Evolutionary conservation across 371 early-diverging fungal species (phyloP).

Genomic region (Rhizopus delemar): DNA sequence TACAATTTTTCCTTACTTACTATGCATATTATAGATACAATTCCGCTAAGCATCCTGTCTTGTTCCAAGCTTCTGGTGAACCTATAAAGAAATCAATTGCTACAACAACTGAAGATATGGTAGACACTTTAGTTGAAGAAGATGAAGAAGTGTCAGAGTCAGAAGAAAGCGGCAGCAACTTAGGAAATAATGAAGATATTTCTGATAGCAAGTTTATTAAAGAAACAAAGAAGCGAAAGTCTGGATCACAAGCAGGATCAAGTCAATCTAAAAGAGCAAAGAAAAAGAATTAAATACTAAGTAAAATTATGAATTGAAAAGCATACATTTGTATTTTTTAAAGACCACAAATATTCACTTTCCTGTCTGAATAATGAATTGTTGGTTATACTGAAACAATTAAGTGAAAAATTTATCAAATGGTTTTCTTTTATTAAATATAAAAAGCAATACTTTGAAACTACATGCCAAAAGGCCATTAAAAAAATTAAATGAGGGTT

Average conservation of each 20-base stretch:
- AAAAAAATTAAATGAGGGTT: no score
- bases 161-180: constrained; percentile 32
- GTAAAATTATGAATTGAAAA: no score
- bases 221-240: constrained; percentile 16
- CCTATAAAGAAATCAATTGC: constrained; percentile 40
- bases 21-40: constrained; percentile 68
- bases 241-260: neutral
- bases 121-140: constrained; percentile 69
- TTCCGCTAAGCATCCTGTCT: constrained; percentile 68
- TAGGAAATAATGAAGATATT: constrained; percentile 4
- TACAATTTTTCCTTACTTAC: neutral
- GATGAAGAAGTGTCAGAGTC: constrained; percentile 67
- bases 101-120: constrained; percentile 58
- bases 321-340: no score
- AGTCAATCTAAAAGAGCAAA: neutral
- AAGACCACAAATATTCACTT: no score
- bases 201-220: constrained; percentile 17
- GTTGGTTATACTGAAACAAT: no score
- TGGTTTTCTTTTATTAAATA: no score
- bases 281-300: neutral
- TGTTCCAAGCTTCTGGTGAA: constrained; percentile 53
- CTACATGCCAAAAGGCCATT: no score
- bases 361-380: no score
- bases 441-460: no score
- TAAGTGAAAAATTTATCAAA: no score